These are phyloP conservation scores for Pleurotus salmoneostramineus DNA, from an alignment of 768 basidiomycete species.

Conservation along the genomic window DNA sequence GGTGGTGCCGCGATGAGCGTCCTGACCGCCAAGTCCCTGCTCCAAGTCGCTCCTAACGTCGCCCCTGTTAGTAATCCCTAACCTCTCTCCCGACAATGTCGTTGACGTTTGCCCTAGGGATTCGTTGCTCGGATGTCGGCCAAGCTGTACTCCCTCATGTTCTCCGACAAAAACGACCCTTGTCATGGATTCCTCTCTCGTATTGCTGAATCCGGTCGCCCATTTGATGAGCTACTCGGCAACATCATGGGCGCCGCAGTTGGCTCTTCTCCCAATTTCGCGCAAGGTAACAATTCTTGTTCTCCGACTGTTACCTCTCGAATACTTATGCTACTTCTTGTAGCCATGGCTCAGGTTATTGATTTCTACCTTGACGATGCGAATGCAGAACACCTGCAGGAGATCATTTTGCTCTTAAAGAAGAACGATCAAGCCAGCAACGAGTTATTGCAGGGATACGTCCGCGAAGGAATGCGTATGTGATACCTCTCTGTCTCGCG, in stretches of 20 bases:
- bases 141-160: slow-evolving; percentile 19
- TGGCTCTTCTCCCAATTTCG: slow-evolving; percentile 41
- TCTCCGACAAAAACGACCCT: slow-evolving; percentile 25
- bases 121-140: slow-evolving; percentile 20
- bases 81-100: background rate
- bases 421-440: slow-evolving; percentile 25
- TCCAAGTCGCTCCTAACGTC: slow-evolving; percentile 17
- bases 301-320: background rate
- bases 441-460: slow-evolving; percentile 41
- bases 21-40: slow-evolving; percentile 26
- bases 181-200: slow-evolving; percentile 33
- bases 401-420: slow-evolving; percentile 31
- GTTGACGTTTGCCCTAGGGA: slow-evolving; percentile 16
- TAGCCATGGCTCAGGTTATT: slow-evolving; percentile 42
- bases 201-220: slow-evolving; percentile 30
- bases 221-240: slow-evolving; percentile 36
- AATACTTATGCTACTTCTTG: background rate
- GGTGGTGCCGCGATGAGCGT: slow-evolving; percentile 23
- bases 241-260: slow-evolving; percentile 43
- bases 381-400: slow-evolving; percentile 31
- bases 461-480: slow-evolving; percentile 48
- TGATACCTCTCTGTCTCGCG: slow-evolving; percentile 12
- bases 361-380: slow-evolving; percentile 49
- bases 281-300: slow-evolving; percentile 29
- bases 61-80: slow-evolving; percentile 18